Base-by-base conservation (phyloP, 345 rosid species). In the Durio zibethinus region DNA sequence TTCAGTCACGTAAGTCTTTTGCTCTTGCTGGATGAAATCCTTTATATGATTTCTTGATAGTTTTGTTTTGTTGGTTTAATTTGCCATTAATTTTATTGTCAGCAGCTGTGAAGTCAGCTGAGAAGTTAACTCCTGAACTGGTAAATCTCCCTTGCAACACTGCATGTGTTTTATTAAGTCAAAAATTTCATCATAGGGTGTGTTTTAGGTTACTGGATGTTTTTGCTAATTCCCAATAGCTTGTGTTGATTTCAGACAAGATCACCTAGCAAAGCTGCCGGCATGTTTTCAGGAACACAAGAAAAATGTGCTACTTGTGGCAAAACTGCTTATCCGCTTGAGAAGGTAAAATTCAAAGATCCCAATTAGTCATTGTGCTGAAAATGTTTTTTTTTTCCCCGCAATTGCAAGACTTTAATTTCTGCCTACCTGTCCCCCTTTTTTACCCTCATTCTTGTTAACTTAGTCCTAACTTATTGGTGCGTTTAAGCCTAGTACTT, bases 281-380 rank as follows among this genome's bases (percentile, higher is more conserved):
- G 97, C 82, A 91, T 90, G 97, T 97, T 94, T 81, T 92, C 97
- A 43, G 99, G 99, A 73, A 97, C 99, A 1, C 97, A 89, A 83
- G 99, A 97, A 62, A 97, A 97, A 76, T 97, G 99, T 36, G 97
- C 96, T 75, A 88, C 97, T 75, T 97, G 98, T 83, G 91, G 90
- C 72, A 97, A 92, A 91, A 97, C 99, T 16, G 99, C 93, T 43
- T 97, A 97, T 82, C 99, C 98, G 6, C 89, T 97, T 16, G 99
- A 97, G 85, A 97, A 96, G 99, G 99, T 93, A 84, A 21, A 69
- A 57, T 54, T 61, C 42, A 4, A 25, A 27, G 75, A 77, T 65
- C 63, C 35, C 68, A 64, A 35, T 33, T 66, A 71, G 52, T 25
- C 68, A 57, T 65, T 50, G 7, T 65, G 5, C n/a, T 53, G 21